Base-by-base conservation (phyloP, 176 grass and related monocot genomes). In the Metroxylon sagu region DNA sequence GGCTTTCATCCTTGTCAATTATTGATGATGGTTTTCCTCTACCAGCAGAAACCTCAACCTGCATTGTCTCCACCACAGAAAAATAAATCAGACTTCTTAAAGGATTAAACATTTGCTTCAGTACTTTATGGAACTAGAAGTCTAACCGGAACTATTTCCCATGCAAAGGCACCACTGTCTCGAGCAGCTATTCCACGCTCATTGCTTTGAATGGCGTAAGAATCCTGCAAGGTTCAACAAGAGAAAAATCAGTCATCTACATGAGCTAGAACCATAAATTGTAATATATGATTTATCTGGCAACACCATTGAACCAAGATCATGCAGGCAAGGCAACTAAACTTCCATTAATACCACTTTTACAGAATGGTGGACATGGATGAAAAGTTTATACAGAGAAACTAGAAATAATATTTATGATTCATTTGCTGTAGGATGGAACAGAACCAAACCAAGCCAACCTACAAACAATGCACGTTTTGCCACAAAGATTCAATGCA, bases 141-240 rank as follows among this genome's bases (percentile, higher is more conserved):
- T 70, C 64, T 75, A 19, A 97, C 87, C 4, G 87, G 87, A 76
- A 75, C 76, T 19, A 97, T 91, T 72, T 97, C 92, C 92, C 92
- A 97, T 57, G 83, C 2, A 74, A 97, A 97, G 30, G 87, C 87
- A 52, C 84, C 83, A 80, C 72, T 85, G 64, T 88, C 80, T n/a
- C 78, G 66, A 64, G 92, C 87, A 82, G 84, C 80, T 62, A 90
- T 96, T 56, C 92, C 92, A 59, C 86, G 92, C 50, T 96, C 80
- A 52, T 96, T 96, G 56, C 92, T 96, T 85, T 90, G 92, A 62
- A 96, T 76, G 26, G 92, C 83, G 85, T 72, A 96, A 75, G 60
- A 59, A 79, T 96, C 92, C 92, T 96, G 57, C 21, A 67, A 39
- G 19, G 66, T 69, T 26, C 31, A 78, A 15, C 53, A 54, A 53